phyloP scores from a whole-genome alignment of 2,329 filamentous ascomycete genomes.

The Sporothrix inflata region DNA sequence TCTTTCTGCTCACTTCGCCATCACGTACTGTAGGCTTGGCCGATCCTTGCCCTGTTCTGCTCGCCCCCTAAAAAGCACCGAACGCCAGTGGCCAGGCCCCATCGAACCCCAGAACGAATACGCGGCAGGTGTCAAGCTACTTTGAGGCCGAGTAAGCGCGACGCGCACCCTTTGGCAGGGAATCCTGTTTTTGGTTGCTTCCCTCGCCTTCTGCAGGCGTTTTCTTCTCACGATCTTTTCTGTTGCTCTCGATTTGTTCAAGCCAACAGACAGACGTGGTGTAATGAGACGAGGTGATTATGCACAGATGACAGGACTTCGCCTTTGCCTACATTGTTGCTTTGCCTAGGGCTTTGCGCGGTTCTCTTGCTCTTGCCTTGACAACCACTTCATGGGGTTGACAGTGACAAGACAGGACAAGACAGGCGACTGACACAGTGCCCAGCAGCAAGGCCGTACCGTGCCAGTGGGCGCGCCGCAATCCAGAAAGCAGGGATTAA shows the following conservation, averaged over 20 bases:
- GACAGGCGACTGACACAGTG: not conserved
- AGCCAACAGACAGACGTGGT: not conserved
- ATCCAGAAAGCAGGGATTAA: not conserved
- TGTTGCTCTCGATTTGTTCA: not conserved
- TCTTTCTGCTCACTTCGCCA: not conserved
- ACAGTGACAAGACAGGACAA: not conserved
- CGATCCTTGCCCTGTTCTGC: conserved; percentile 3
- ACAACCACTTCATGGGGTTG: not conserved
- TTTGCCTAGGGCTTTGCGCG: not conserved
- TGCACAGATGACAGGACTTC: not conserved
- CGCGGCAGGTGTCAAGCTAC: conserved; percentile 5
- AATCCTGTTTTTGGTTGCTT: conserved; percentile 1
- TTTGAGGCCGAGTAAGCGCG: conserved; percentile 5
- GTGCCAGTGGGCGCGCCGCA: not conserved
- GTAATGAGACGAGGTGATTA: not conserved
- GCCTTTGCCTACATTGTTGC: too few relatives aligned
- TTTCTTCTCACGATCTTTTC: not conserved
- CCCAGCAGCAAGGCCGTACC: not conserved
- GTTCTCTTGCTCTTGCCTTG: not conserved
- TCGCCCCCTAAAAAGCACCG: not conserved
- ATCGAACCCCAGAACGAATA: not conserved
- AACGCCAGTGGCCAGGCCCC: not conserved
- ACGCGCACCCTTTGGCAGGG: conserved; percentile 7
- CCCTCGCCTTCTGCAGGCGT: not conserved
- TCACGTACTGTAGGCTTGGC: not conserved